These are phyloP conservation scores for Nakaseomyces bracarensis DNA, from an alignment of 1,139 yeast genomes.

Conservation along the genomic window DNA sequence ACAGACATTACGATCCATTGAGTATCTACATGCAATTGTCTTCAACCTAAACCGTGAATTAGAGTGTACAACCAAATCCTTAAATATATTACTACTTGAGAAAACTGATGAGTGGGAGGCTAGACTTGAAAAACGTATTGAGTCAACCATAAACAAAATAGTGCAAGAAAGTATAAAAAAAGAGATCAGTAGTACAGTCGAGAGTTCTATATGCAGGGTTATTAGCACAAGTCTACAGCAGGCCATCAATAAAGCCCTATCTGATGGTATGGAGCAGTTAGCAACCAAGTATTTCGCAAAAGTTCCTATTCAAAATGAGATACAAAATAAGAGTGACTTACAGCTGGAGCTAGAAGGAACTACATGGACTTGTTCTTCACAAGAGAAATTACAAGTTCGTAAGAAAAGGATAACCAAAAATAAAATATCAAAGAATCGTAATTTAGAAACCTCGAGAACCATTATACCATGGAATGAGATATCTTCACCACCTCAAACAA, in stretches of 20 bases:
- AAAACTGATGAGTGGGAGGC: neutral
- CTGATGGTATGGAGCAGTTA: too few species aligned
- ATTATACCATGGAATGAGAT: constrained; percentile 8
- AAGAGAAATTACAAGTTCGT: neutral
- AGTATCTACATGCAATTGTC: constrained; percentile 1
- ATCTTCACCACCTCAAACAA: constrained; percentile 1
- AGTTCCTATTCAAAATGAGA: too few species aligned
- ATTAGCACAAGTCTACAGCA: too few species aligned
- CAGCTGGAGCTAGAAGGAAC: constrained; percentile 2
- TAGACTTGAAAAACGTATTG: neutral
- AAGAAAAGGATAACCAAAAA: neutral
- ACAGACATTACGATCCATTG: too few species aligned
- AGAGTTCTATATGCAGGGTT: too few species aligned
- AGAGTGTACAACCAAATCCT: neutral
- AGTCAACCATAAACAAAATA: neutral
- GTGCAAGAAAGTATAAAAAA: neutral
- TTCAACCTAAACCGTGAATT: neutral
- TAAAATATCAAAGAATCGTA: neutral
- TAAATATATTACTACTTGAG: neutral
- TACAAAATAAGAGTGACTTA: neutral
- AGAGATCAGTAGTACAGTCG: neutral
- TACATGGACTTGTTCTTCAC: constrained; percentile 4
- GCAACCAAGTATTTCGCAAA: too few species aligned
- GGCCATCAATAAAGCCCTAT: too few species aligned
- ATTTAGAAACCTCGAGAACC: constrained; percentile 4